Evolutionary conservation across 2,329 filamentous ascomycete species (phyloP).

Genomic region (Karstenula rhodostoma): DNA sequence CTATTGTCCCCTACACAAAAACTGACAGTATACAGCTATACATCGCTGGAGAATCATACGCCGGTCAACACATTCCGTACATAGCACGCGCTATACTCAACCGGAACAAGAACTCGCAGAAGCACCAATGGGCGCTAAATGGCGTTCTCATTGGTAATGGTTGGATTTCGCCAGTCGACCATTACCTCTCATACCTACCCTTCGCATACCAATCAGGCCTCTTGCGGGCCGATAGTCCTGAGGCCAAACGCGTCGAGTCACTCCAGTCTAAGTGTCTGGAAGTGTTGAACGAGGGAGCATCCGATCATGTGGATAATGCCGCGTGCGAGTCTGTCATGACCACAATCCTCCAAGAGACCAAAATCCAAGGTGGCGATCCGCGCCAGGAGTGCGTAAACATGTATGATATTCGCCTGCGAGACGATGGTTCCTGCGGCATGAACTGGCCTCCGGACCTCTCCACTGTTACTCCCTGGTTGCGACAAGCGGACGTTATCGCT

Average conservation of each 20-base stretch:
- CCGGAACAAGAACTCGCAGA: conserved; percentile 72
- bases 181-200: conserved; percentile 86
- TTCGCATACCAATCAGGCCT: conserved; percentile 82
- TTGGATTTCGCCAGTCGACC: conserved; percentile 90
- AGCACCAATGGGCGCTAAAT: conserved; percentile 75
- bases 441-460: conserved; percentile 93
- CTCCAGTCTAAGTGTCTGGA: conserved; percentile 74
- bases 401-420: conserved; percentile 91
- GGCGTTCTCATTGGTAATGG: conserved; percentile 95
- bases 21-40: conserved; percentile 71
- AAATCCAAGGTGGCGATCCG: conserved; percentile 61
- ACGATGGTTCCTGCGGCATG: conserved; percentile 89
- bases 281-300: conserved; percentile 65
- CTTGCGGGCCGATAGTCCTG: conserved; percentile 70
- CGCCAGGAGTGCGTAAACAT: conserved; percentile 81
- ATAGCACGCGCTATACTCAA: conserved; percentile 91
- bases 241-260: conserved; percentile 71
- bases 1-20: neutral
- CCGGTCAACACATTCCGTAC: conserved; percentile 96
- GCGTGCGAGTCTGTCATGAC: conserved; percentile 81
- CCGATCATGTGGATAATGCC: conserved; percentile 70
- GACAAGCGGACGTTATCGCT: conserved; percentile 76
- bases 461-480: conserved; percentile 82
- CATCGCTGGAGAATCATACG: conserved; percentile 94
- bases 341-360: conserved; percentile 73